Base-by-base conservation (phyloP, 441 rosid species). In the Pelargonium cotyledonis region DNA sequence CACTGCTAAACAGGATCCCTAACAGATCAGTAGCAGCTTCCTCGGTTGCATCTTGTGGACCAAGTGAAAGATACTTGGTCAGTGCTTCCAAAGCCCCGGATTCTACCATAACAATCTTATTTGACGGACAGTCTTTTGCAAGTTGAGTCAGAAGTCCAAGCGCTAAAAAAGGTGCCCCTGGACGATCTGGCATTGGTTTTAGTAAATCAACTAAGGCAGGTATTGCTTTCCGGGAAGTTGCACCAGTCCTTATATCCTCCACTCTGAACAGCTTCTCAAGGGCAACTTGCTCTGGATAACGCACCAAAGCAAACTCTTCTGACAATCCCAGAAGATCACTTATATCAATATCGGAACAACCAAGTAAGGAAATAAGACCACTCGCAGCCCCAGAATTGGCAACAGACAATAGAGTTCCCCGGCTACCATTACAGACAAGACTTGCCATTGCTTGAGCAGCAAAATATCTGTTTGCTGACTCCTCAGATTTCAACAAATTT, bases 101-200 rank as follows among this genome's bases (percentile, higher is more conserved):
- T 82, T 96, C 99, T 63, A 93, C 96, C 99, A 96, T 96, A 65
- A 89, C 89, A 80, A 85, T 86, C 88, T 87, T 89, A 81, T 96
- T 96, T 26, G 95, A 81, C 23, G 92, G 87, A 75, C 92, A 89
- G 74, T 93, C 99, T 76, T 87, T 91, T 60, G 97, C 96, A 78
- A 96, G 97, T 83, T 87, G 97, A 71, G 88, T 96, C 81, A 95
- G 84, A 80, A 91, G 86, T 60, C 95, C 90, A 55, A 96, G 88
- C 65, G 98, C 88, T 67, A 96, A 92, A 79, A 84, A 86, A 69
- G 99, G 99, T 73, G 99, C 99, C 67, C 97, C 93, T 6, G 99
- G 99, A 58, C 98, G 99, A 83, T 93, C 99, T 64, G 99, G 99
- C 80, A 96, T 96, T 65, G 99, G 99, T 75, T 96, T 96, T 67